Conservation (phyloP, 2,329 filamentous ascomycete species). For the Pseudocercospora crystallina region DNA sequence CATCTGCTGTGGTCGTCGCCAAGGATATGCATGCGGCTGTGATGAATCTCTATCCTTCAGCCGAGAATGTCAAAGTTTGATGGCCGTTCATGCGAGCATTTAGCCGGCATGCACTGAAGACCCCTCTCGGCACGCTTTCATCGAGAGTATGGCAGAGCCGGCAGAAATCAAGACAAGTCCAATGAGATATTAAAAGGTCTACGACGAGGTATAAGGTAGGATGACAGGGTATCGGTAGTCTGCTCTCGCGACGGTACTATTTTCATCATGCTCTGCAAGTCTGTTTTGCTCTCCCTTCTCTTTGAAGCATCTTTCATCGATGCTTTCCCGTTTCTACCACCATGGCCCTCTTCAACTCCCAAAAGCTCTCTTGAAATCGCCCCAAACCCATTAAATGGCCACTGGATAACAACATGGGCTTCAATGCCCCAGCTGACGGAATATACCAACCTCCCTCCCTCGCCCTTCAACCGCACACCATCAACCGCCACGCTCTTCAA, state of each 20-base stretch:
- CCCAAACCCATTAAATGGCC: constrained; percentile 31
- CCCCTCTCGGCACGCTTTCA: constrained; percentile 2
- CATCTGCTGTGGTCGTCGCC: too few species aligned
- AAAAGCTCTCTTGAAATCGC: neutral
- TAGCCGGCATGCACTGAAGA: constrained; percentile 8
- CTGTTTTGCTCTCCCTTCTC: neutral
- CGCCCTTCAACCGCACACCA: constrained; percentile 57
- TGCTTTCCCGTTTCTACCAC: neutral
- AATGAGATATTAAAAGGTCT: too few species aligned
- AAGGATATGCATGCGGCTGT: too few species aligned
- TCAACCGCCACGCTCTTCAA: constrained; percentile 54
- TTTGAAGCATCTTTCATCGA: neutral
- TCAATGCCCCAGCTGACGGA: constrained; percentile 67
- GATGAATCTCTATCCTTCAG: too few species aligned
- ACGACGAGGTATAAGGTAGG: too few species aligned
- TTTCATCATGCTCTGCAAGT: neutral
- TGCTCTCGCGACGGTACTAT: too few species aligned
- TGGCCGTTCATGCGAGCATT: constrained; percentile 2
- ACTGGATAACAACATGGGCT: constrained; percentile 65
- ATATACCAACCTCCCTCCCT: constrained; percentile 59
- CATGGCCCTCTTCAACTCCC: constrained; percentile 2
- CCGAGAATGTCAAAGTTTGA: too few species aligned
- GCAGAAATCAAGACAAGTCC: neutral
- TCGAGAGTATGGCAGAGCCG: neutral
- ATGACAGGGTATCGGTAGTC: too few species aligned